Percentiles rank a stretch among this genome's conserved stretches.
These are phyloP conservation scores for Botrytis medusae DNA, from an alignment of 2,329 filamentous ascomycete genomes.

Conservation along the genomic window DNA sequence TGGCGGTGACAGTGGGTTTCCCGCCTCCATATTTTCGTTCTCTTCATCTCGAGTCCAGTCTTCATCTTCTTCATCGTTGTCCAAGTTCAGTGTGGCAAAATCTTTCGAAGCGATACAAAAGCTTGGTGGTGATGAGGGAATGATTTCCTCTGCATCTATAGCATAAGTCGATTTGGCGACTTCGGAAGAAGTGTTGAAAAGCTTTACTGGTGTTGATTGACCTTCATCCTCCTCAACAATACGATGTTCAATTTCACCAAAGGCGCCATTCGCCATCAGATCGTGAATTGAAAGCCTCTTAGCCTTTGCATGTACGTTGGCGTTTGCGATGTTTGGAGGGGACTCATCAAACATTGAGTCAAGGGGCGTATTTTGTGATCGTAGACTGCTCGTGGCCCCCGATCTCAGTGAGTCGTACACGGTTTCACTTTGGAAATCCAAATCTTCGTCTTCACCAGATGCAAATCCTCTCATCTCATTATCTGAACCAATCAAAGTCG, in stretches of 20 bases:
- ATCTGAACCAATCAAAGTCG: slow-evolving; percentile 69
- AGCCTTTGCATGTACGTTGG: slow-evolving; percentile 45
- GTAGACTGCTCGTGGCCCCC: slow-evolving; percentile 63
- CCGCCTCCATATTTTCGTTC: slow-evolving; percentile 54
- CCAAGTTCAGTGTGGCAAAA: slow-evolving; percentile 54
- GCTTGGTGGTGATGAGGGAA: slow-evolving; percentile 38
- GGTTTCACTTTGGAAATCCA: slow-evolving; percentile 75
- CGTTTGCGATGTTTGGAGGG: slow-evolving; percentile 54
- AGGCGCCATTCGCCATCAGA: slow-evolving; percentile 43
- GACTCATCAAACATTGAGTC: slow-evolving; percentile 83
- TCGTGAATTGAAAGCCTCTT: slow-evolving; percentile 39
- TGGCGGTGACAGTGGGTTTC: slow-evolving; percentile 60
- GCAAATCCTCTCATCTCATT: slow-evolving; percentile 62
- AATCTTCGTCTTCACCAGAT: slow-evolving; percentile 74
- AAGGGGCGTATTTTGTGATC: slow-evolving; percentile 67
- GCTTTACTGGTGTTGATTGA: slow-evolving; percentile 49
- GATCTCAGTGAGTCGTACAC: slow-evolving; percentile 76
- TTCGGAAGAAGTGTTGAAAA: slow-evolving; percentile 22
- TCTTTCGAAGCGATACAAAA: slow-evolving; percentile 42
- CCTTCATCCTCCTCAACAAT: slow-evolving; percentile 65
- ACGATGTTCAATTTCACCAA: slow-evolving; percentile 54
- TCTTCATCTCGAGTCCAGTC: slow-evolving; percentile 58
- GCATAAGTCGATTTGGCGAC: slow-evolving; percentile 24
- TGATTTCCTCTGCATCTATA: slow-evolving; percentile 26
- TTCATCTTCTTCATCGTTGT: slow-evolving; percentile 57